Evolutionary conservation across 2,329 filamentous ascomycete species (phyloP).

Genomic region (Fusarium oxysporum): DNA sequence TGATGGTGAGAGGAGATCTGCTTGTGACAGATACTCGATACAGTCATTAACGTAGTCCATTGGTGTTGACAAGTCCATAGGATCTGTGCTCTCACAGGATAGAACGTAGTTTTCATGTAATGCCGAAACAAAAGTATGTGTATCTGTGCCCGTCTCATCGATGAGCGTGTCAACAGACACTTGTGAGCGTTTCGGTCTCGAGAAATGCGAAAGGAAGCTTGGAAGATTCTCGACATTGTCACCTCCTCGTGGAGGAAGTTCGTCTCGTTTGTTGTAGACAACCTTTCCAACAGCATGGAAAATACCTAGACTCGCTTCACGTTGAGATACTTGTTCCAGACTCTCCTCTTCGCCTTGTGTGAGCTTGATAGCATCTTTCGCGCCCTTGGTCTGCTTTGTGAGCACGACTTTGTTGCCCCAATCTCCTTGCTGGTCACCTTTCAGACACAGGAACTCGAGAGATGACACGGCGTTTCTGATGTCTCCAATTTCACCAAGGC

Average conservation of each 20-base stretch:
- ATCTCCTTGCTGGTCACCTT: conserved; percentile 78
- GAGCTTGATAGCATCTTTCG: conserved; percentile 67
- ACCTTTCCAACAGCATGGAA: conserved; percentile 98
- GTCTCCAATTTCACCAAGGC: conserved; percentile 87
- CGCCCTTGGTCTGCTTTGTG: conserved; percentile 73
- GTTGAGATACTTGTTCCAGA: conserved; percentile 82
- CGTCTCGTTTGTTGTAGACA: conserved; percentile 92
- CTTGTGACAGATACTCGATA: conserved; percentile 86
- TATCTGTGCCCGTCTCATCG: conserved; percentile 93
- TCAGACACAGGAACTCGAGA: conserved; percentile 90
- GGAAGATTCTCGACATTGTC: conserved; percentile 67
- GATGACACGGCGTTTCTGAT: conserved; percentile 92
- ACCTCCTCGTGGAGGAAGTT: conserved; percentile 55
- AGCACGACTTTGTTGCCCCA: conserved; percentile 82
- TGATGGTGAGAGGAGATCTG: conserved; percentile 84
- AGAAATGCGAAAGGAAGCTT: conserved; percentile 65
- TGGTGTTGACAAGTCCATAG: conserved; percentile 67
- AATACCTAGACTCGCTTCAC: conserved; percentile 90
- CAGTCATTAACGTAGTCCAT: conserved; percentile 87
- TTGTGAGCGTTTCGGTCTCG: conserved; percentile 71
- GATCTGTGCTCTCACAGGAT: conserved; percentile 75
- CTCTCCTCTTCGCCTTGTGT: conserved; percentile 84
- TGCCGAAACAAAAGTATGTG: conserved; percentile 87
- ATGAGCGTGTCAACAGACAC: conserved; percentile 81
- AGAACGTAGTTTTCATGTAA: conserved; percentile 93